These are phyloP conservation scores for Botrytis aclada DNA, from an alignment of 2,329 filamentous ascomycete genomes.

Conservation along the genomic window DNA sequence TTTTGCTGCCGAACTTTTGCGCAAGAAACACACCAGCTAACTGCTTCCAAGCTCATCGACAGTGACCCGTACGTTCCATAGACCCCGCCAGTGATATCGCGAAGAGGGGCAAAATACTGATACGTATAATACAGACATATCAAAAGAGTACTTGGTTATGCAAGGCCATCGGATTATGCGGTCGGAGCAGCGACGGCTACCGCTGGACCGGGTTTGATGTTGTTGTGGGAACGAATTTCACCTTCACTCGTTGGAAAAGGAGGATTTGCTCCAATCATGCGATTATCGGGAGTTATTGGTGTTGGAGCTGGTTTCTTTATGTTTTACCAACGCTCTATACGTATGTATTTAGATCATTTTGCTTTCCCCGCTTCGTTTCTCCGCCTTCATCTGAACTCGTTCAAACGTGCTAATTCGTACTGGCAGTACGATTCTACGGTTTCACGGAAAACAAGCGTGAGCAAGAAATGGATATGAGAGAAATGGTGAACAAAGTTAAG, in stretches of 20 bases:
- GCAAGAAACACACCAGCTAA: constrained; percentile 31
- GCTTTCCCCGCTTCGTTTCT: not conserved
- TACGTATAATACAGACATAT: constrained; percentile 66
- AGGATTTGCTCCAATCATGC: constrained; percentile 79
- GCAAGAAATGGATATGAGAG: constrained; percentile 92
- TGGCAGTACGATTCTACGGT: constrained; percentile 87
- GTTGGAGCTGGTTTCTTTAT: constrained; percentile 75
- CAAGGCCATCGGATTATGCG: constrained; percentile 78
- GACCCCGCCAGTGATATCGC: not conserved
- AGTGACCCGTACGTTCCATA: constrained; percentile 79
- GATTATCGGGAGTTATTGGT: constrained; percentile 71
- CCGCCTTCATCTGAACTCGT: not conserved
- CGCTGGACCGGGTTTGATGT: constrained; percentile 71
- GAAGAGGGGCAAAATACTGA: not conserved
- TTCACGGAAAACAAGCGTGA: constrained; percentile 90
- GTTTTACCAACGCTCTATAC: constrained; percentile 77
- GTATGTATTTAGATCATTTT: constrained; percentile 54
- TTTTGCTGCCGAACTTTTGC: not conserved
- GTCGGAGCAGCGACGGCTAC: constrained; percentile 65
- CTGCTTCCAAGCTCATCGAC: constrained; percentile 81
- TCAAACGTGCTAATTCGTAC: constrained; percentile 39
- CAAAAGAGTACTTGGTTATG: constrained; percentile 84
- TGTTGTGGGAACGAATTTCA: constrained; percentile 76
- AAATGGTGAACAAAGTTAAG: constrained; percentile 98
- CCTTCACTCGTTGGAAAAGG: constrained; percentile 82